Evolutionary conservation across 2,329 filamentous ascomycete species (phyloP).

Genomic region (Aspergillus sp.): DNA sequence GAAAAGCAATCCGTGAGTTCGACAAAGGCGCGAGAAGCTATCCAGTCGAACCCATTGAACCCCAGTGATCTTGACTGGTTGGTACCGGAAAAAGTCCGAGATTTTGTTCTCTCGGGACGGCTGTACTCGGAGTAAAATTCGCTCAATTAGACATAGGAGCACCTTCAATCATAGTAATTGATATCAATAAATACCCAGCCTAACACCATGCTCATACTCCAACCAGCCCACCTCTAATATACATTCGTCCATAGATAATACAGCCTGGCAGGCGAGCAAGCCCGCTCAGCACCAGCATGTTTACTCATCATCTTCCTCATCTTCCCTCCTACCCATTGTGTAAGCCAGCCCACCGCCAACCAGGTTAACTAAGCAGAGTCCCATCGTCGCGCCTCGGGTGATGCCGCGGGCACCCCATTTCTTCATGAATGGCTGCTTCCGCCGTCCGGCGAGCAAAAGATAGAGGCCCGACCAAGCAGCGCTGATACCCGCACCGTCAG

Average conservation of each 20-base stretch:
- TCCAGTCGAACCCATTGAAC: slow-evolving; percentile 24
- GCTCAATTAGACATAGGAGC: background rate
- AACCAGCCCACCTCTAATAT: background rate
- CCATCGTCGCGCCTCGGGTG: slow-evolving; percentile 47
- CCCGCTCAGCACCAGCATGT: background rate
- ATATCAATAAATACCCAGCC: background rate
- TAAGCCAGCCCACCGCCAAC: slow-evolving; percentile 49
- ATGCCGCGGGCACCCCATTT: slow-evolving; percentile 47
- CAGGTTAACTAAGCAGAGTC: slow-evolving; percentile 47
- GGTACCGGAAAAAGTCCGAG: slow-evolving; percentile 34
- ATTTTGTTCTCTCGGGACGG: slow-evolving; percentile 32
- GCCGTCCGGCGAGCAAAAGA: slow-evolving; percentile 60
- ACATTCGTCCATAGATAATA: background rate
- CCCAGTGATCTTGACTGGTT: slow-evolving; percentile 32
- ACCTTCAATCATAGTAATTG: background rate
- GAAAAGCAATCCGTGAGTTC: slow-evolving; percentile 43
- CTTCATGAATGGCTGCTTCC: slow-evolving; percentile 49
- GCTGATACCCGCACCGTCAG: slow-evolving; percentile 62
- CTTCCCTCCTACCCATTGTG: slow-evolving; percentile 42
- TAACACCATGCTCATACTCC: background rate
- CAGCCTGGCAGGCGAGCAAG: background rate
- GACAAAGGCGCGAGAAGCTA: slow-evolving; percentile 42
- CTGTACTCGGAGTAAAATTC: slow-evolving; percentile 27
- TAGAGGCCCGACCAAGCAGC: slow-evolving; percentile 67
- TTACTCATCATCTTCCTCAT: slow-evolving; percentile 31